Base-by-base conservation (phyloP, 75 land plant species). In the Sequoia sempervirens region DNA sequence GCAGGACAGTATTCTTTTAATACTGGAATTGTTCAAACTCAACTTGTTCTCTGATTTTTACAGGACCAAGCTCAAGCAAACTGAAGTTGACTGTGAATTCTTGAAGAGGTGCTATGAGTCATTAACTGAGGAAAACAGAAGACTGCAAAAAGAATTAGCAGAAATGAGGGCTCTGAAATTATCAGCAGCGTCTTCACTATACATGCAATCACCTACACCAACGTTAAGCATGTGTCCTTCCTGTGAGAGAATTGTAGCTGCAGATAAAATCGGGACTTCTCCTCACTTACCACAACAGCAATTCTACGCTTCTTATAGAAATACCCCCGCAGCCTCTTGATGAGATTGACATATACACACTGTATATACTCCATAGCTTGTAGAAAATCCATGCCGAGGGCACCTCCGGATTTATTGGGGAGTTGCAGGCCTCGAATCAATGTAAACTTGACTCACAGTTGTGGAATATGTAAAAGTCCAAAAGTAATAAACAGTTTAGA, bases 1-100 rank as follows among this genome's bases (percentile, higher is more conserved):
- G 50, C 10, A 46, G 50, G 12, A 46, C 50, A 9, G 50, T 46
- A 46, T 46, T 43, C 50, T 10, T 46, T 6, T 46, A 46, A 46
- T 9, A 46, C 8, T 11, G 2, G 2, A 30, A 34, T 2, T 1
- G 37, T 0, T 37, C 6, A 36, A 37, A 73, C 18, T 73, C 18
- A 37, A 37, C 1, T 37, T 74, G 23, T 5, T 34, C 15, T 5
- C 6, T 36, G 8, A 17, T 3, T 41, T 78, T 66, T 84, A 8
- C 87, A 91, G 89, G 83, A 90, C 87, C 3, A 88, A 90, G 84
- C 85, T 90, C 38, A 91, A 91, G 84, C 91, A 91, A 82, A 91
- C 88, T 0, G 92, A 91, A 69, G 84, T 91, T n/a, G 91, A 91
- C 82, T 91, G 85, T 56, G 88, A 91, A 75, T 82, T 89, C 53